phyloP scores from a whole-genome alignment of 2,329 filamentous ascomycete species.

The Biscogniauxia marginata region DNA sequence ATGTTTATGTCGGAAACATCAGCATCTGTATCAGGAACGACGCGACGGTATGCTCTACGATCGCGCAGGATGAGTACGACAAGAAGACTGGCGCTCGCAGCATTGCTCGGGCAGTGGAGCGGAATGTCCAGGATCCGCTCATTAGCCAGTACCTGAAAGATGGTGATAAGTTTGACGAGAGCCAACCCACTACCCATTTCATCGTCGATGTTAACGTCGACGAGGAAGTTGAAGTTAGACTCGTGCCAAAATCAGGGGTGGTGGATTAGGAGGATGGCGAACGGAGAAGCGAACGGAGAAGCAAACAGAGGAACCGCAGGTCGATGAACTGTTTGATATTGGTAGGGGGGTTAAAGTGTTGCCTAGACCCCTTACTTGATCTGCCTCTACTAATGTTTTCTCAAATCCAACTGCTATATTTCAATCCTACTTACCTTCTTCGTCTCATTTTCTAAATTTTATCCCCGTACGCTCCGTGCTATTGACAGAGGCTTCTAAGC shows the following conservation, averaged over 20 bases:
- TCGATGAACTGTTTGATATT: too few relatives aligned
- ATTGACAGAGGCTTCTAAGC: too few relatives aligned
- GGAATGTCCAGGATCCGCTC: conserved; percentile 7
- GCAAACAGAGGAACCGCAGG: too few relatives aligned
- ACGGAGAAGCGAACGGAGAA: too few relatives aligned
- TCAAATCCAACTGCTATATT: too few relatives aligned
- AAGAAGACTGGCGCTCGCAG: conserved; percentile 17
- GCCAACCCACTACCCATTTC: conserved; percentile 8
- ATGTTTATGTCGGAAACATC: conserved; percentile 17
- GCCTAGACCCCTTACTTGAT: too few relatives aligned
- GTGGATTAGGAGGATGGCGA: not conserved
- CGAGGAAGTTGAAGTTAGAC: conserved; percentile 12
- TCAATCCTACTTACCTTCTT: too few relatives aligned
- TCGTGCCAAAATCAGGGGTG: not conserved
- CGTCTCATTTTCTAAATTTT: too few relatives aligned
- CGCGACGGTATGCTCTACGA: conserved; percentile 10
- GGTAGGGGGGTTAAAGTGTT: too few relatives aligned
- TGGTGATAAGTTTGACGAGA: conserved; percentile 12
- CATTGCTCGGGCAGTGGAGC: conserved; percentile 9
- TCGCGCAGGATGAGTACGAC: conserved; percentile 14
- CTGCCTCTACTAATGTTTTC: too few relatives aligned
- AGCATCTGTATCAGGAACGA: conserved; percentile 12
- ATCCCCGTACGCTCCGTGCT: too few relatives aligned
- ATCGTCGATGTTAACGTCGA: conserved; percentile 9
- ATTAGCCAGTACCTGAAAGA: conserved; percentile 10